Evolutionary conservation across 2,329 filamentous ascomycete species (phyloP).

Genomic region (Massarina eburnea): DNA sequence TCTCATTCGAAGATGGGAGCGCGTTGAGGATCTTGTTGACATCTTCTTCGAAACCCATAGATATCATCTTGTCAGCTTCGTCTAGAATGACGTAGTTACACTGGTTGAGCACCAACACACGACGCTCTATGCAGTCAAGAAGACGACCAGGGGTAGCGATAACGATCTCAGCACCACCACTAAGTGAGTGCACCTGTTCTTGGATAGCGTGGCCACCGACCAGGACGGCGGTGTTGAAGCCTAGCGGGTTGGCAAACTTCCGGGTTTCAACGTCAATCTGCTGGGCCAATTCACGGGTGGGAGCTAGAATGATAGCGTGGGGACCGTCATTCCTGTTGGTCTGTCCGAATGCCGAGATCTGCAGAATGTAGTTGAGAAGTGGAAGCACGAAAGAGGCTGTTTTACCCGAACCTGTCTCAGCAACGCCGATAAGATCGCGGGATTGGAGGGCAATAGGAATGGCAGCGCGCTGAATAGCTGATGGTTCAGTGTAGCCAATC

Average conservation of each 20-base stretch:
- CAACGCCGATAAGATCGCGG: slow-evolving; percentile 95
- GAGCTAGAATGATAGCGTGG: slow-evolving; percentile 94
- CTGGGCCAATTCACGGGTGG: slow-evolving; percentile 94
- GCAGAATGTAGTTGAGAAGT: slow-evolving; percentile 89
- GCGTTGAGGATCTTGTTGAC: slow-evolving; percentile 98
- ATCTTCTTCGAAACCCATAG: slow-evolving; percentile 95
- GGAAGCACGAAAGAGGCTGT: slow-evolving; percentile 94
- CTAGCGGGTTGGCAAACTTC: slow-evolving; percentile 87
- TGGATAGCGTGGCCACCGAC: slow-evolving; percentile 97
- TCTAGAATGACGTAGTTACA: slow-evolving; percentile 99
- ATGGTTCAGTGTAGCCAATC: slow-evolving; percentile 90
- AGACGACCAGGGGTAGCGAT: slow-evolving; percentile 98
- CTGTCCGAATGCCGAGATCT: slow-evolving; percentile 82
- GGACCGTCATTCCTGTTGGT: slow-evolving; percentile 90
- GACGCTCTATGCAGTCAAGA: slow-evolving; percentile 93
- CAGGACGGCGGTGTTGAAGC: slow-evolving; percentile 93
- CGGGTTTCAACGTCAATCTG: slow-evolving; percentile 93
- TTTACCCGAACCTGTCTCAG: slow-evolving; percentile 97
- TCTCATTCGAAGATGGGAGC: slow-evolving; percentile 88
- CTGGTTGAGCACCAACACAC: slow-evolving; percentile 88
- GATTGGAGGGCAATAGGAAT: slow-evolving; percentile 94
- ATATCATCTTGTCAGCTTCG: slow-evolving; percentile 98
- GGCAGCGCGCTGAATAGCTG: slow-evolving; percentile 87
- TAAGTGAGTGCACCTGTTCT: slow-evolving; percentile 85
- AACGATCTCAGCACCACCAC: slow-evolving; percentile 94